Percentiles rank a stretch among this genome's conserved stretches.
phyloP scores from a whole-genome alignment of 495 filamentous ascomycete species.

The Penicillium longicatenatum region DNA sequence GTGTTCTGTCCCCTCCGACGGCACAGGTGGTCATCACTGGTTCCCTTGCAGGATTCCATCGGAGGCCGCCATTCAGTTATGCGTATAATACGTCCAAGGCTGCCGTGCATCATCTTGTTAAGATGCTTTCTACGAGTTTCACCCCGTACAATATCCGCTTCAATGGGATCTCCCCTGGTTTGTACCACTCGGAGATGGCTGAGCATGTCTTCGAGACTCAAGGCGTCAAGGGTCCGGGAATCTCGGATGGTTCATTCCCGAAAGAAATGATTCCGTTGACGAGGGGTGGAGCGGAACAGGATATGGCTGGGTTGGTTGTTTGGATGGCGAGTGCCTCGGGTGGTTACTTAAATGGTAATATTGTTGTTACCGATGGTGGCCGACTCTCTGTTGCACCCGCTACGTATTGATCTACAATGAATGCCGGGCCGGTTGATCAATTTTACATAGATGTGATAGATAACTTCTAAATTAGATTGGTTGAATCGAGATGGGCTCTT shows the following conservation, averaged over 20 bases:
- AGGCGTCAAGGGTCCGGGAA: slow-evolving; percentile 21
- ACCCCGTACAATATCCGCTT: slow-evolving; percentile 60
- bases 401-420: slow-evolving; percentile 38
- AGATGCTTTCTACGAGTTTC: slow-evolving; percentile 56
- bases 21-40: slow-evolving; percentile 67
- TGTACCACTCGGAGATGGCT: slow-evolving; percentile 68
- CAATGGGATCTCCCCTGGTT: slow-evolving; percentile 68
- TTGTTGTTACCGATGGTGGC: slow-evolving; percentile 63
- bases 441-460: not conserved
- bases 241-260: slow-evolving; percentile 46
- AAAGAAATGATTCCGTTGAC: slow-evolving; percentile 52
- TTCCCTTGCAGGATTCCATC: slow-evolving; percentile 62
- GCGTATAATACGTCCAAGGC: slow-evolving; percentile 69
- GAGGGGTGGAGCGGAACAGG: slow-evolving; percentile 56
- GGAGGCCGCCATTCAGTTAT: slow-evolving; percentile 55
- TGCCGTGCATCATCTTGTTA: slow-evolving; percentile 63
- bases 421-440: not conserved
- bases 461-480: not conserved
- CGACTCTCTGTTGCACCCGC: slow-evolving; percentile 49
- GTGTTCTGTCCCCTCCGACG: slow-evolving; percentile 47
- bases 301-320: slow-evolving; percentile 64
- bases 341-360: slow-evolving; percentile 60
- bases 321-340: slow-evolving; percentile 65
- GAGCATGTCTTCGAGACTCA: slow-evolving; percentile 27
- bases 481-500: not conserved